phyloP scores from a whole-genome alignment of 2,329 filamentous ascomycete species.

The Hortaea werneckii region DNA sequence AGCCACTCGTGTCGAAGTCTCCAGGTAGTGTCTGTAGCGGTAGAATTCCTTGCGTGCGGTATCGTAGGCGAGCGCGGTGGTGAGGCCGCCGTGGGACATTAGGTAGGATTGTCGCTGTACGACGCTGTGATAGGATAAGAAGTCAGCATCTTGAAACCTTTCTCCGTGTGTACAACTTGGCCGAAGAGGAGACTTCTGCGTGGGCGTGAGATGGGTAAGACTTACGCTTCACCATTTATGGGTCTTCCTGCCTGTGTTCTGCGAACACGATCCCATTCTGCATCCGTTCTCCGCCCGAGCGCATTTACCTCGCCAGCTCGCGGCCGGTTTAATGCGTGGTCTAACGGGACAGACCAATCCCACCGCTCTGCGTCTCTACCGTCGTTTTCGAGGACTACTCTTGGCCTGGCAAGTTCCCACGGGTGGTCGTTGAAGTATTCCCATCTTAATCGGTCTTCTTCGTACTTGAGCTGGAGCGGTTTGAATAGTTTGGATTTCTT shows the following conservation, averaged over 20 bases:
- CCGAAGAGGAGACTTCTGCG: no score
- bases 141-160: background rate
- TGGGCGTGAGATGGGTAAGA: background rate
- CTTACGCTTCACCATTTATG: constrained; percentile 52
- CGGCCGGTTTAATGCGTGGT: constrained; percentile 15
- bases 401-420: constrained; percentile 87
- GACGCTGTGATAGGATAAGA: constrained; percentile 50
- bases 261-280: constrained; percentile 23
- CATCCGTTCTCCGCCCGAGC: constrained; percentile 37
- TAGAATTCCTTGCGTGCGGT: constrained; percentile 85
- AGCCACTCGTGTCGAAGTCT: constrained; percentile 72
- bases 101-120: constrained; percentile 85
- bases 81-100: constrained; percentile 30
- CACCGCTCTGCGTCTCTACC: constrained; percentile 67
- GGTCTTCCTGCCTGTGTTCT: constrained; percentile 64
- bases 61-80: constrained; percentile 65
- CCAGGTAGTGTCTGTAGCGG: constrained; percentile 65
- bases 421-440: constrained; percentile 91
- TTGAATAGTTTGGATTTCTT: constrained; percentile 70
- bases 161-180: background rate
- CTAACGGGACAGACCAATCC: constrained; percentile 58
- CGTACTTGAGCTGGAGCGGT: constrained; percentile 66
- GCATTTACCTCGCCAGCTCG: constrained; percentile 6
- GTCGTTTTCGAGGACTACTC: constrained; percentile 73
- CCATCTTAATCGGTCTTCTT: constrained; percentile 70